A percentile compares a stretch with the other conserved stretches of the same genome.
Evolutionary conservation across 768 basidiomycete species (phyloP).

Genomic region (Sporobolomyces pararoseus): DNA sequence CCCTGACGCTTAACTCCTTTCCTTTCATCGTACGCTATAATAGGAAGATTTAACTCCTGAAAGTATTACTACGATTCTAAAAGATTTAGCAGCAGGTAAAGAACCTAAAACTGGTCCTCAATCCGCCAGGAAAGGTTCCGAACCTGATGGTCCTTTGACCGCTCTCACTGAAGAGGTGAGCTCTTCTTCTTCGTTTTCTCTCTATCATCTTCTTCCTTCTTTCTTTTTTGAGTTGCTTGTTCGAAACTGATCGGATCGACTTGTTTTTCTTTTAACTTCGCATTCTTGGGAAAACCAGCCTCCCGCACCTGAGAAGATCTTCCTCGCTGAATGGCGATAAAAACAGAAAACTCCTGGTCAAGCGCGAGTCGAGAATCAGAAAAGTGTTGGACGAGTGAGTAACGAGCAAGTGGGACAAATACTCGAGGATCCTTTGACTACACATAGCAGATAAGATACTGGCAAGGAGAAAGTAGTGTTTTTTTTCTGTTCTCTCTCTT

Average conservation of each 20-base stretch:
- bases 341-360: neutral
- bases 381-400: neutral
- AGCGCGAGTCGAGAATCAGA: neutral
- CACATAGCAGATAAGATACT: too few species aligned
- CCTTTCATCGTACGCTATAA: too few species aligned
- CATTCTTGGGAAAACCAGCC: too few species aligned
- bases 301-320: constrained; percentile 33
- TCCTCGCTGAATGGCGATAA: constrained; percentile 38
- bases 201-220: too few species aligned
- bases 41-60: constrained; percentile 55
- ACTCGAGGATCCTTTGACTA: too few species aligned
- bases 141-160: constrained; percentile 38
- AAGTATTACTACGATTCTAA: constrained; percentile 51
- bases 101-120: constrained; percentile 94
- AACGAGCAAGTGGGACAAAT: too few species aligned
- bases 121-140: constrained; percentile 27
- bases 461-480: too few species aligned
- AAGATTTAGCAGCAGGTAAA: constrained; percentile 57
- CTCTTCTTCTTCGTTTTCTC: too few species aligned
- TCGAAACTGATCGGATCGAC: too few species aligned
- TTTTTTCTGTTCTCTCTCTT: too few species aligned
- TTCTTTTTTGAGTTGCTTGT: too few species aligned
- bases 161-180: constrained; percentile 27
- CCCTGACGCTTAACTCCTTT: too few species aligned
- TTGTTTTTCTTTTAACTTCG: neutral